Conservation (phyloP, 176 grass and related monocot species). For the Hyparrhenia diplandra region DNA sequence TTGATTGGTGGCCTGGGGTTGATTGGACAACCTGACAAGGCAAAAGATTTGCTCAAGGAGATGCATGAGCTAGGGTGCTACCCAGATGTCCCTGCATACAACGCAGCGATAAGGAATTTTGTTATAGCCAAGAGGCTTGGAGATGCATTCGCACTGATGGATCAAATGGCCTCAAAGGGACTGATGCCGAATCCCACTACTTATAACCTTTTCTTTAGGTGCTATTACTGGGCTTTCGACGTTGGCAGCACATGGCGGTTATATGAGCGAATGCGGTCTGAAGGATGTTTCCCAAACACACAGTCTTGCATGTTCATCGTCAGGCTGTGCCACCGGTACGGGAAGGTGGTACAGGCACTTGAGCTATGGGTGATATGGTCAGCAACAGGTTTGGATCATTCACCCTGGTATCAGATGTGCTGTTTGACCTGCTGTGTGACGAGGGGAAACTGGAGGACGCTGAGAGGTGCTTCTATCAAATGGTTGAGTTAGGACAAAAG, state of each 20-base stretch:
- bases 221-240: constrained; percentile 80
- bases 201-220: constrained; percentile 89
- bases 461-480: too few species aligned
- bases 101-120: constrained; percentile 66
- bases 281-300: constrained; percentile 56
- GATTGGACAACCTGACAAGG: constrained; percentile 84
- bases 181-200: constrained; percentile 74
- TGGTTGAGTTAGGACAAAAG: too few species aligned
- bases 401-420: too few species aligned
- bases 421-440: too few species aligned
- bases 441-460: too few species aligned
- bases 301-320: too few species aligned
- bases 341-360: too few species aligned
- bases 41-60: constrained; percentile 65
- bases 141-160: constrained; percentile 68
- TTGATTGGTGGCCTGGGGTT: constrained; percentile 78
- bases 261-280: constrained; percentile 55
- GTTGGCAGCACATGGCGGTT: constrained; percentile 47
- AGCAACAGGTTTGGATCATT: too few species aligned
- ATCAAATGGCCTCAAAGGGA: constrained; percentile 61
- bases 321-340: too few species aligned
- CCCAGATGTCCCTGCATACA: constrained; percentile 69
- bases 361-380: too few species aligned
- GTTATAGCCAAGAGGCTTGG: constrained; percentile 87
- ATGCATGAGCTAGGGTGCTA: constrained; percentile 78